Evolutionary conservation across 768 basidiomycete genomes (phyloP), one percentile per base, ranked within the genome.

Genomic region (Pisolithus sp.): DNA sequence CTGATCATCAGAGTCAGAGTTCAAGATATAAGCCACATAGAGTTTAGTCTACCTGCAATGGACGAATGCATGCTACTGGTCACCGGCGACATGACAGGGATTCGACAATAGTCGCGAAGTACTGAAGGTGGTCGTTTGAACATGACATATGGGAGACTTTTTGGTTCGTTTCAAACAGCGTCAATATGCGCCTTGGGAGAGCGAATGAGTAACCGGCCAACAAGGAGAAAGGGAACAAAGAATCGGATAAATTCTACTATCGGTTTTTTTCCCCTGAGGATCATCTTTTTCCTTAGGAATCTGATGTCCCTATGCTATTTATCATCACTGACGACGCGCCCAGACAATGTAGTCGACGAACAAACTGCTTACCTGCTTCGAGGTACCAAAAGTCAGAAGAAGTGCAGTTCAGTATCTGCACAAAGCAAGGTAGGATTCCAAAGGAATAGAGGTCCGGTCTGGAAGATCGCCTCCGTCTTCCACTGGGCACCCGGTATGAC

Each of bases 1-100:
- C 0, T 87, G 81, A 56, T 84, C 85, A 30, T 81, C 80, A 1
- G 82, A 82, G 52, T 92, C 87, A 0, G 90, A 83, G 63, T 90
- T 90, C 50, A 98, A 76, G 20, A 99, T 87, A 34, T 30, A 6
- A 30, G 5, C 10, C n/a, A n/a, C n/a, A n/a, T n/a, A n/a, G n/a
- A n/a, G n/a, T n/a, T n/a, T n/a, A n/a, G n/a, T n/a, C n/a, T n/a
- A n/a, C n/a, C n/a, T n/a, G n/a, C n/a, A n/a, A n/a, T n/a, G n/a
- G n/a, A n/a, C n/a, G n/a, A n/a, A n/a, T n/a, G n/a, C 30, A 26
- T n/a, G n/a, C 53, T 59, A 54, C 50, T n/a, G 13, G 20, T 59
- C 34, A 52, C 54, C 42, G 30, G 50, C 44, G 26, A 52, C 51
- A 55, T n/a, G 39, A 46, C 48, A 49, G 58, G 46, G 44, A 50